Evolutionary conservation across 1,284 basidiomycete genomes (phyloP), one percentile per base, ranked within the genome.

Genomic region (Meripilus lineatus): DNA sequence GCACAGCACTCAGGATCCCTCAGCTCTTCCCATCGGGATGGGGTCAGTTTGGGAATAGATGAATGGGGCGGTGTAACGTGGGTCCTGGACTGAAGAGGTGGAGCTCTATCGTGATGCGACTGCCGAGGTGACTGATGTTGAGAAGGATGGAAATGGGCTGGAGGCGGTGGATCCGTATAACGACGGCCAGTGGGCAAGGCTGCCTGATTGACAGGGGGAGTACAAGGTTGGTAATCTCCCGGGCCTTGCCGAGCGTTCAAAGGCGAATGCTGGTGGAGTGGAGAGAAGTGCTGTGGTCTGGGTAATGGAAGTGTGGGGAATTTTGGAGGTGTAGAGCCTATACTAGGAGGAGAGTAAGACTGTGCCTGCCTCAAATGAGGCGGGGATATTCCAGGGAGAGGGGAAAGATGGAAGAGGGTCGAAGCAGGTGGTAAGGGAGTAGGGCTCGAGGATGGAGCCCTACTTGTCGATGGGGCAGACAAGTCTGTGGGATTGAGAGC

Each of bases 401-500:
- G n/a, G 28, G 28, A 30, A 8, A n/a, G 28, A n/a, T 10, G 28
- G 28, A 10, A 30, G 28, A 30, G 28, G 28, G 10, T n/a, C 8
- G 28, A 30, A 30, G 28, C 10, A 30, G 28, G 28, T 10, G 28
- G 28, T 10, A 30, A n/a, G n/a, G 28, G n/a, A 10, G 28, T 30
- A n/a, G 28, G 28, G 28, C 10, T 30, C 8, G 8, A 10, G n/a
- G 28, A 30, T 8, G 28, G 28, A n/a, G 8, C 10, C n/a, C 10
- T 30, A 30, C n/a, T 30, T n/a, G 28, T 30, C 10, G 28, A n/a
- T 8, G 28, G n/a, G 8, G 28, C 8, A 8, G 28, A 30, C n/a
- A 10, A 10, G 28, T 30, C 28, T n/a, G n/a, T n/a, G n/a, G 38
- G 38, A 17, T 41, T 41, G n/a, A 21, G 17, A 50, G 61, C 56